phyloP scores from a whole-genome alignment of 2,329 filamentous ascomycete genomes.

The Eutypa lata region DNA sequence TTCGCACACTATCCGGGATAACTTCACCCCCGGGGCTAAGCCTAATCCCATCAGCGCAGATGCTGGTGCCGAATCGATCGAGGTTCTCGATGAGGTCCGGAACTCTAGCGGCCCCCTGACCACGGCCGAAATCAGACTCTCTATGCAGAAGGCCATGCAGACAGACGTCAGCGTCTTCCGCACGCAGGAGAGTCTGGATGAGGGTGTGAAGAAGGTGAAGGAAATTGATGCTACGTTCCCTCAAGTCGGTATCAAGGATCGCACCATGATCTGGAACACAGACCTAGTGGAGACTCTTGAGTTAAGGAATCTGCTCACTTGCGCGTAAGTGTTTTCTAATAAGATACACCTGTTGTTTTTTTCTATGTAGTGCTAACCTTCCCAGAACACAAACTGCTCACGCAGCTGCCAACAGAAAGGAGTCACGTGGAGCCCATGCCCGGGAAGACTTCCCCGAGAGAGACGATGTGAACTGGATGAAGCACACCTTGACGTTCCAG shows the following conservation, averaged over 20 bases:
- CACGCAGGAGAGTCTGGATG: slow-evolving; percentile 87
- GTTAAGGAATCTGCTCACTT: slow-evolving; percentile 90
- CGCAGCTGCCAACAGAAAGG: slow-evolving; percentile 89
- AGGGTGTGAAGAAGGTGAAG: slow-evolving; percentile 85
- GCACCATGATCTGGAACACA: slow-evolving; percentile 99
- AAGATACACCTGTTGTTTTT: not conserved
- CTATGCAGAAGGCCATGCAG: slow-evolving; percentile 99
- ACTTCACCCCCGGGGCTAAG: slow-evolving; percentile 78
- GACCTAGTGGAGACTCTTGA: slow-evolving; percentile 96
- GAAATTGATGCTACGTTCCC: slow-evolving; percentile 78
- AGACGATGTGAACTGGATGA: slow-evolving; percentile 98
- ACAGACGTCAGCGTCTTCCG: slow-evolving; percentile 95
- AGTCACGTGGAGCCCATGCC: slow-evolving; percentile 94
- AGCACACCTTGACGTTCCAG: slow-evolving; percentile 97
- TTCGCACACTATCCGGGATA: slow-evolving; percentile 94
- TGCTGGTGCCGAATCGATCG: slow-evolving; percentile 83
- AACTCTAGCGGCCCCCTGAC: slow-evolving; percentile 80
- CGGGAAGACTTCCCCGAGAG: slow-evolving; percentile 95
- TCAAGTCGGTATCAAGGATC: slow-evolving; percentile 92
- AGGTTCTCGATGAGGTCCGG: slow-evolving; percentile 80
- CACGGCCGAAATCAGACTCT: slow-evolving; percentile 82
- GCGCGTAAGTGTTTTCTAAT: slow-evolving; percentile 66
- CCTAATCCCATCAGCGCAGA: slow-evolving; percentile 80
- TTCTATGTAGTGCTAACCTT: slow-evolving; percentile 12
- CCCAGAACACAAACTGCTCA: slow-evolving; percentile 81